Evolutionary conservation across 2,329 filamentous ascomycete genomes (phyloP).

Genomic region (Leptographium procerum): DNA sequence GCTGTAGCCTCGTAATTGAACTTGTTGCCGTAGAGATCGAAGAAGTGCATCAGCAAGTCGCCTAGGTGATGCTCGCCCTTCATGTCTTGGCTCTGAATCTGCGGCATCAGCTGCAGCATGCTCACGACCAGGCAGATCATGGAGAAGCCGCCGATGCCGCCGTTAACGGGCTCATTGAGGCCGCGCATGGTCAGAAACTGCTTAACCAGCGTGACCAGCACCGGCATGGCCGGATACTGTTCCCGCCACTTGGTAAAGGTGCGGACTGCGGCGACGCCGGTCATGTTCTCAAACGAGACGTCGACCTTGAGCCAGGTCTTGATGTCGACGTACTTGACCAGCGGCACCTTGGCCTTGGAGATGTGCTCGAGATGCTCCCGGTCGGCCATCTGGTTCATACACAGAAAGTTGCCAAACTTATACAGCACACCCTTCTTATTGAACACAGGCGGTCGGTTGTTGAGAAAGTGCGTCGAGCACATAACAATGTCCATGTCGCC

Average conservation of each 20-base stretch:
- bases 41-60: slow-evolving; percentile 73
- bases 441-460: slow-evolving; percentile 36
- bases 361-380: slow-evolving; percentile 55
- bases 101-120: slow-evolving; percentile 70
- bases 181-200: slow-evolving; percentile 84
- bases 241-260: slow-evolving; percentile 74
- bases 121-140: slow-evolving; percentile 89
- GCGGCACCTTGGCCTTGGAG: slow-evolving; percentile 66
- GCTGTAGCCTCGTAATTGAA: slow-evolving; percentile 62
- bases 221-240: slow-evolving; percentile 73
- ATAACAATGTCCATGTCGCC: slow-evolving; percentile 93
- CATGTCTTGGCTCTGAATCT: slow-evolving; percentile 50
- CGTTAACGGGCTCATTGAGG: slow-evolving; percentile 82
- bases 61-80: slow-evolving; percentile 59
- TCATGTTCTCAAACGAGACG: slow-evolving; percentile 86
- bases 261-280: slow-evolving; percentile 65
- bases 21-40: slow-evolving; percentile 76
- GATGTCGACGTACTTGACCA: slow-evolving; percentile 81
- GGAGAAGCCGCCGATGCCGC: slow-evolving; percentile 87
- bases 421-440: slow-evolving; percentile 45
- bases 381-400: slow-evolving; percentile 43
- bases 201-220: slow-evolving; percentile 79
- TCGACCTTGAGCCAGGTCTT: slow-evolving; percentile 75
- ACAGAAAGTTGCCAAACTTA: slow-evolving; percentile 51
- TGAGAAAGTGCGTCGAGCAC: slow-evolving; percentile 47